Conservation (phyloP, 352 stramenopile species). For the Phytophthora multivora region DNA sequence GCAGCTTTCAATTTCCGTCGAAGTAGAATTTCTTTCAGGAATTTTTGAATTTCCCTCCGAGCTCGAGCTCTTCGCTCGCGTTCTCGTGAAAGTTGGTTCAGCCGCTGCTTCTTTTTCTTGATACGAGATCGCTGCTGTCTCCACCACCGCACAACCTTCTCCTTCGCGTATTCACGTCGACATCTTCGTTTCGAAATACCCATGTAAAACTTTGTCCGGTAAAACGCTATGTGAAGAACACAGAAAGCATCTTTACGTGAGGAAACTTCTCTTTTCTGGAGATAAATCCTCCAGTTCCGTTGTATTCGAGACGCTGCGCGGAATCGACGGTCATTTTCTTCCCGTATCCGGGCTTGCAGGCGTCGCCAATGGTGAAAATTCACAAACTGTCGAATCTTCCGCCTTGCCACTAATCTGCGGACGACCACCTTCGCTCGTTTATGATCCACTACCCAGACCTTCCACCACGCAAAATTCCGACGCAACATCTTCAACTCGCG, state of each 20-base stretch:
- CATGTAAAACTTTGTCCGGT: conserved; percentile 50
- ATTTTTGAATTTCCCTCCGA: conserved; percentile 42
- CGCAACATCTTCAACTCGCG: conserved; percentile 73
- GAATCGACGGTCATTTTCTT: conserved; percentile 5
- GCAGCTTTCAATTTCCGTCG: conserved; percentile 39
- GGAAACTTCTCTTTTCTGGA: neutral
- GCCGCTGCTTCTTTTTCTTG: conserved; percentile 9
- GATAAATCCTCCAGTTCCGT: conserved; percentile 26
- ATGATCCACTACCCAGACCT: conserved; percentile 20
- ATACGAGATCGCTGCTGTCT: conserved; percentile 20
- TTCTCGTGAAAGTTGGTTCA: conserved; percentile 19
- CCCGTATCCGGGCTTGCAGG: conserved; percentile 6
- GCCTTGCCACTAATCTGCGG: conserved; percentile 24
- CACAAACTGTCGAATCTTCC: conserved; percentile 38
- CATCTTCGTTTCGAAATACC: conserved; percentile 24
- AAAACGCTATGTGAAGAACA: conserved; percentile 45
- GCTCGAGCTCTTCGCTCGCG: conserved; percentile 30
- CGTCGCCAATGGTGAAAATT: conserved; percentile 12
- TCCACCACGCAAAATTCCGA: conserved; percentile 57
- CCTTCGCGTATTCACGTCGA: conserved; percentile 32
- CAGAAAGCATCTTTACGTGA: conserved; percentile 35
- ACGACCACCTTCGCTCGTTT: conserved; percentile 30
- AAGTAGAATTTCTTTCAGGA: conserved; percentile 50
- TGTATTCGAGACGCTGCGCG: conserved; percentile 34
- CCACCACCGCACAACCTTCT: conserved; percentile 56